phyloP scores from a whole-genome alignment of 345 rosid genomes.

The Murraya koenigii region DNA sequence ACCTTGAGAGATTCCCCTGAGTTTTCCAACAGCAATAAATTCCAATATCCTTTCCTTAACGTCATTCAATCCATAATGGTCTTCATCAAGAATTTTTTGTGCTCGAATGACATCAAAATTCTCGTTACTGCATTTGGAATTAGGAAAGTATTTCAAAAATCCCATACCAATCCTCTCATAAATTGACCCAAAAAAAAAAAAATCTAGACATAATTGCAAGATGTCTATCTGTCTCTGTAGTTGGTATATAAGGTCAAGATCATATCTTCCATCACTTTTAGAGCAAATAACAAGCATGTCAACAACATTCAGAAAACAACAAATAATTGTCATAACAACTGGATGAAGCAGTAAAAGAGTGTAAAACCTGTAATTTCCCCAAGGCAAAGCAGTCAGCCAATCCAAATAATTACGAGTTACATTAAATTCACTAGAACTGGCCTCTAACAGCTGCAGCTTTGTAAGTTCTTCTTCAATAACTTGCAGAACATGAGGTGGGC shows the following conservation, averaged over 20 bases:
- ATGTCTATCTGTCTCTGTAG: not conserved
- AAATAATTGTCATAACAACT: not conserved
- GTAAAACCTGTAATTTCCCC: constrained; percentile 93
- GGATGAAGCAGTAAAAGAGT: constrained; percentile 12
- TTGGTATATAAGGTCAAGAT: not conserved
- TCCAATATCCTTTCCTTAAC: constrained; percentile 98
- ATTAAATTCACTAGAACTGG: constrained; percentile 99
- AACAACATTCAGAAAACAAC: not conserved
- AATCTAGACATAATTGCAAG: not conserved
- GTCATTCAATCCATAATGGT: constrained; percentile 94
- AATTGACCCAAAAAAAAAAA: not conserved
- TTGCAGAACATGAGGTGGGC: constrained; percentile 87
- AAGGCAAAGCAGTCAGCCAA: constrained; percentile 95
- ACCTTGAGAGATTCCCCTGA: constrained; percentile 98
- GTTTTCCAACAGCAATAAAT: constrained; percentile 97
- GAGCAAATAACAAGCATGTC: not conserved
- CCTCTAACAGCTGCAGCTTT: constrained; percentile 94
- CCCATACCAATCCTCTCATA: not conserved
- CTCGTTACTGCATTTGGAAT: constrained; percentile 70
- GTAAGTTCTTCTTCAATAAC: constrained; percentile 98
- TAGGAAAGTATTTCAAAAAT: not conserved
- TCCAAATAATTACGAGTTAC: constrained; percentile 99
- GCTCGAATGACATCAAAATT: constrained; percentile 91
- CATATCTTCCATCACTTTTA: not conserved
- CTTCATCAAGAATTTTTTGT: constrained; percentile 91